These are phyloP conservation scores for Xylaria palmicola DNA, from an alignment of 495 filamentous ascomycete species.

Conservation along the genomic window DNA sequence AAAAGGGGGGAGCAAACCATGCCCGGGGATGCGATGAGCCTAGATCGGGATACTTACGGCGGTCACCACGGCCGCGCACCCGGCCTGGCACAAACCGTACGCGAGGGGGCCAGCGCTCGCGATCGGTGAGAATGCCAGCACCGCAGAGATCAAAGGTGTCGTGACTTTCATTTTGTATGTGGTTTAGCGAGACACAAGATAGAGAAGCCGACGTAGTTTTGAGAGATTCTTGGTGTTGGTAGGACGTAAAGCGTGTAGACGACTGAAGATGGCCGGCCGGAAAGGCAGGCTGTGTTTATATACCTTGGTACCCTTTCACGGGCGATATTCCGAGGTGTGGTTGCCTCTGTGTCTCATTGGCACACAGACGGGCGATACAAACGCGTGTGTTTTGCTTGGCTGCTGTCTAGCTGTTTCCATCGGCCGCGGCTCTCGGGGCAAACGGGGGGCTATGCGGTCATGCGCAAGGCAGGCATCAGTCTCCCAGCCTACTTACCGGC, in stretches of 20 bases:
- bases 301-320: neutral
- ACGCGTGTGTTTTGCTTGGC: no score
- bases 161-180: conserved; percentile 13
- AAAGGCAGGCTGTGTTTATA: neutral
- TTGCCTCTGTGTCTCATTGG: no score
- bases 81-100: conserved; percentile 52
- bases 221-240: neutral
- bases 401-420: no score
- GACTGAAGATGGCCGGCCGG: neutral
- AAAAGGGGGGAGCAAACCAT: no score
- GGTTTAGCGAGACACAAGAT: neutral
- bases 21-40: no score
- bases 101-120: conserved; percentile 35
- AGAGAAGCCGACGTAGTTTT: neutral
- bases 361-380: no score
- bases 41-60: no score
- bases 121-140: neutral
- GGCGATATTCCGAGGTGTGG: no score
- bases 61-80: conserved; percentile 48
- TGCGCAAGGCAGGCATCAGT: no score
- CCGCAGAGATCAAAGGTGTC: neutral
- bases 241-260: neutral
- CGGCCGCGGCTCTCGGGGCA: no score
- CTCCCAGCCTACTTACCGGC: no score
- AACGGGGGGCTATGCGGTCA: no score